phyloP scores from a whole-genome alignment of 2,329 filamentous ascomycete genomes.

The Chaetomiaceae sp. region DNA sequence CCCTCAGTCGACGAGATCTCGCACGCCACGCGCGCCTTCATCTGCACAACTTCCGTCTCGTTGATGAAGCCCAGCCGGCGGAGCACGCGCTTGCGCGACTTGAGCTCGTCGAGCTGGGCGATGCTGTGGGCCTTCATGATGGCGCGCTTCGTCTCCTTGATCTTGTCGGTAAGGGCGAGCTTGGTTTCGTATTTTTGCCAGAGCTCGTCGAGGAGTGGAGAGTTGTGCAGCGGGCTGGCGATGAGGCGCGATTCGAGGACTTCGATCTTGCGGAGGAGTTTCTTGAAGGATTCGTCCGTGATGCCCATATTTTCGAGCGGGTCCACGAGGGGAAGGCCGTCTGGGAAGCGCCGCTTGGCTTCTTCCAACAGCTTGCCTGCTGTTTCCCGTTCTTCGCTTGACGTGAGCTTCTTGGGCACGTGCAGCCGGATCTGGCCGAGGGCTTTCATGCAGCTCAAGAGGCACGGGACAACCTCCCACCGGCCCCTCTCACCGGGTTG shows the following conservation, averaged over 20 bases:
- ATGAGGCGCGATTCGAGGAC: conserved; percentile 87
- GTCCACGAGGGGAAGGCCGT: conserved; percentile 83
- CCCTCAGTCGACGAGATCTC: conserved; percentile 90
- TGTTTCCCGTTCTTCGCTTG: conserved; percentile 59
- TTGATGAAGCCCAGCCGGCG: conserved; percentile 94
- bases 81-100: conserved; percentile 90
- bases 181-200: conserved; percentile 87
- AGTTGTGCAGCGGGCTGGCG: conserved; percentile 86
- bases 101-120: conserved; percentile 91
- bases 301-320: conserved; percentile 97
- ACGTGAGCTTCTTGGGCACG: conserved; percentile 71
- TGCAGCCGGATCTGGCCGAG: conserved; percentile 82
- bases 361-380: conserved; percentile 70
- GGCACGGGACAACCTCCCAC: conserved; percentile 79
- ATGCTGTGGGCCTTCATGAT: conserved; percentile 82
- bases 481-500: conserved; percentile 60
- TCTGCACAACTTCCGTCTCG: conserved; percentile 88
- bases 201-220: conserved; percentile 73
- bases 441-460: conserved; percentile 78
- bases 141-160: conserved; percentile 83
- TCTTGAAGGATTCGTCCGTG: conserved; percentile 87
- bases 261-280: conserved; percentile 91
- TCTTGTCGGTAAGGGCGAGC: conserved; percentile 67
- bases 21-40: conserved; percentile 95
- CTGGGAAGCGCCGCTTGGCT: conserved; percentile 81